phyloP scores from a whole-genome alignment of 1,284 basidiomycete genomes.

The Ustilago esculenta region DNA sequence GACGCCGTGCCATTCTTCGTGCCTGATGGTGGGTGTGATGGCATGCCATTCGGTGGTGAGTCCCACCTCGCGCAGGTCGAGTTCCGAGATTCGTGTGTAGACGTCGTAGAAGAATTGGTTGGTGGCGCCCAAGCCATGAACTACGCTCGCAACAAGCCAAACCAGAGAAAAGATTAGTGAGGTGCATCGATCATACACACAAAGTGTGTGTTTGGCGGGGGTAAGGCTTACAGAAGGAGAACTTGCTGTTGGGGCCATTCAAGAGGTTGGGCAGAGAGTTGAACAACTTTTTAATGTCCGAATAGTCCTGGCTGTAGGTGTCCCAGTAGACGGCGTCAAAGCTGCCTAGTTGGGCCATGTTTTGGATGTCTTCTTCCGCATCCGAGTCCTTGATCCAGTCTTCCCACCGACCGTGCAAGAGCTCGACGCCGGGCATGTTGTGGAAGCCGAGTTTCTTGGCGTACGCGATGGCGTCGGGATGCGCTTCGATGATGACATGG shows the following conservation, averaged over 20 bases:
- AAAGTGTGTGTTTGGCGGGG: too few relatives aligned
- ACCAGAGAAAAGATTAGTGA: too few relatives aligned
- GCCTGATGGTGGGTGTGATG: conserved; percentile 71
- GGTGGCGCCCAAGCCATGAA: conserved; percentile 95
- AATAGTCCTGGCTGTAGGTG: conserved; percentile 89
- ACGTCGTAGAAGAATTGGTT: conserved; percentile 85
- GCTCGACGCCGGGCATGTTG: conserved; percentile 52
- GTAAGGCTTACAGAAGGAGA: conserved; percentile 75
- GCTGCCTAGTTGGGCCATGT: conserved; percentile 74
- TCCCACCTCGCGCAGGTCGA: conserved; percentile 85
- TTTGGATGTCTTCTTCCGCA: conserved; percentile 80
- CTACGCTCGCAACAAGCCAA: neutral
- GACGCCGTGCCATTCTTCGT: conserved; percentile 63
- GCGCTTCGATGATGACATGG: conserved; percentile 94
- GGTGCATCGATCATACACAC: too few relatives aligned
- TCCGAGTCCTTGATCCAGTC: conserved; percentile 80
- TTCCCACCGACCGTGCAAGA: conserved; percentile 63
- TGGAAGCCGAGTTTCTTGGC: conserved; percentile 72
- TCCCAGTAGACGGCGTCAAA: conserved; percentile 96
- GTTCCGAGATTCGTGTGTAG: conserved; percentile 83
- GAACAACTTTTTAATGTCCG: conserved; percentile 83
- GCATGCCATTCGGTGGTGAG: conserved; percentile 76
- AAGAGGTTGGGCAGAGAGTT: conserved; percentile 82
- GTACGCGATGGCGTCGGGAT: conserved; percentile 85
- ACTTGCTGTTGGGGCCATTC: conserved; percentile 76